Base-by-base conservation (phyloP, 257 asterid species). In the Plantago major region DNA sequence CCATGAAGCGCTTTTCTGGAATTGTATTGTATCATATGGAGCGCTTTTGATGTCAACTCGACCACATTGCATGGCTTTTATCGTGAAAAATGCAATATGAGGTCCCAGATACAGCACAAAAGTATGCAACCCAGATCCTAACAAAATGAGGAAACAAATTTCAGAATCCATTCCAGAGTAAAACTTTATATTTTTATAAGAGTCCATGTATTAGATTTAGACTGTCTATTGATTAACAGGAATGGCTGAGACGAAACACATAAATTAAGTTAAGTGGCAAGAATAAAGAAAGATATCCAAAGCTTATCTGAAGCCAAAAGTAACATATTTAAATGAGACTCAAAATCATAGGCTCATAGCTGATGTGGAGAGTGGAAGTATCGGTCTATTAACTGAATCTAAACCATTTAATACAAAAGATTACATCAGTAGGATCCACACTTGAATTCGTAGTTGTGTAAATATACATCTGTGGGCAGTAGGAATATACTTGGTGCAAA, bases 51-150 rank as follows among this genome's bases (percentile, higher is more conserved):
- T 75, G 83, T 91, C 96, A 50, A 85, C 88, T 60, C 96, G 86
- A 37, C 98, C 95, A 76, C 98, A 91, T 70, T 88, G 80, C 76
- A 82, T 69, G 52, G 96, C 91, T 66, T 88, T 91, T 67, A 91
- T 64, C 28, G 98, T 88, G 79, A 91, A 91, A 33, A 91, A 73
- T 14, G 96, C 96, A 70, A 91, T 75, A 65, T 91, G 98, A 46
- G 98, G 98, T 57, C 98, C 98, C 55, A 91, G 76, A 69, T 91
- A 91, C 67, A 91, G 95, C 64, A 90, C 96, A 46, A 90, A 90
- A 7, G 98, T 90, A 85, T 90, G 98, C 80, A 90, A 71, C 60
- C 98, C 98, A 33, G 98, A 91, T 43, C 96, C 98, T 91, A 74
- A 42, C 49, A 64, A 43, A 11, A 62, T 38, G 62, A 46, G 61